These are phyloP conservation scores for Fusarium tupiense DNA, from an alignment of 2,329 filamentous ascomycete genomes.

Conservation along the genomic window DNA sequence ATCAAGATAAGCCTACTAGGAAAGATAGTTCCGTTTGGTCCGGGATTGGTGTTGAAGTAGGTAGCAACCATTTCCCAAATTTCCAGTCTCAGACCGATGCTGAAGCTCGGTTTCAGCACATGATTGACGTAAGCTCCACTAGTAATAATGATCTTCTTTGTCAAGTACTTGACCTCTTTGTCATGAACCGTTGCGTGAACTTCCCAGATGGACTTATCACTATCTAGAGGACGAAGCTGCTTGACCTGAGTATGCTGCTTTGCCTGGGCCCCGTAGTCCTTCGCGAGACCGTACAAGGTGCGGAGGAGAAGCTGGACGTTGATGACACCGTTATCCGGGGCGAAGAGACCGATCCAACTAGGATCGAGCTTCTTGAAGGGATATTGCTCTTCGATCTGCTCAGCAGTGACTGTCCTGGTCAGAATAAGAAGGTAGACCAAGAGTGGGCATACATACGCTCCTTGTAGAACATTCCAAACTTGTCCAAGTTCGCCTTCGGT, in stretches of 20 bases:
- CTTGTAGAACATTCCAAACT: constrained; percentile 9
- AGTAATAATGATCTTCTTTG: constrained; percentile 22
- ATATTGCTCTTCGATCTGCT: constrained; percentile 13
- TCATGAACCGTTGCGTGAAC: constrained; percentile 1
- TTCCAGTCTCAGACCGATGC: constrained; percentile 14
- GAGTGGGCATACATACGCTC: neutral
- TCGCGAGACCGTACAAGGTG: constrained; percentile 10
- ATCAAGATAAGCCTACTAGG: neutral
- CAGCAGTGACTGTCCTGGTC: neutral
- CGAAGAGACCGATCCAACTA: constrained; percentile 9
- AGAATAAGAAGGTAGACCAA: rapidly evolving
- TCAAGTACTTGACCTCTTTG: neutral
- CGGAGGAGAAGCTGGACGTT: constrained; percentile 16
- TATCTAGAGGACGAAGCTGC: neutral
- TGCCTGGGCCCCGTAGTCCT: constrained; percentile 14
- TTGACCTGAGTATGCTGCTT: constrained; percentile 23
- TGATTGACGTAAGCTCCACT: constrained; percentile 23
- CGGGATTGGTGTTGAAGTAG: constrained; percentile 28
- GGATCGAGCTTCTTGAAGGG: constrained; percentile 12
- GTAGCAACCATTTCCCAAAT: constrained; percentile 34
- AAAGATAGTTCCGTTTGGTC: constrained; percentile 26
- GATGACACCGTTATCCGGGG: constrained; percentile 25
- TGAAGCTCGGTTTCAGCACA: constrained; percentile 19
- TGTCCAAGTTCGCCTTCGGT: neutral
- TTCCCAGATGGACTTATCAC: constrained; percentile 8